Evolutionary conservation across 2,329 filamentous ascomycete genomes (phyloP).

Genomic region (Trichoderma atrobrunneum): DNA sequence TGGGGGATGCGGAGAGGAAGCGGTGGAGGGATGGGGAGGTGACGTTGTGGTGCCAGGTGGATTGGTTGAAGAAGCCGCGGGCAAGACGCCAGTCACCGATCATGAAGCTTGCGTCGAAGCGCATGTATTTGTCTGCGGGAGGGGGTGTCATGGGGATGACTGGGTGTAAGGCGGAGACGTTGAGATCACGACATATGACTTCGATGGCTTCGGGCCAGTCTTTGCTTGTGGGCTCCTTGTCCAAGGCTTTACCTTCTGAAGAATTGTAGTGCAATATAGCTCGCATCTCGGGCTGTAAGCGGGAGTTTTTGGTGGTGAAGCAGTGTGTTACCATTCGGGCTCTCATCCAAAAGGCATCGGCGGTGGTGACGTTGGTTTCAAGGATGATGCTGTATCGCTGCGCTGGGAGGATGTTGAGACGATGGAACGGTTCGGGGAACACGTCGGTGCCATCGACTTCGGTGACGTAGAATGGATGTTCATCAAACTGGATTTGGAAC

Average conservation of each 20-base stretch:
- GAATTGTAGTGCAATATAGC: slow-evolving; percentile 33
- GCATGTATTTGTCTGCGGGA: slow-evolving; percentile 40
- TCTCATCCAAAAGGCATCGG: slow-evolving; percentile 61
- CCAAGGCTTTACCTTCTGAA: fast-evolving
- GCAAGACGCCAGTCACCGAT: slow-evolving; percentile 53
- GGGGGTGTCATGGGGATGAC: slow-evolving; percentile 36
- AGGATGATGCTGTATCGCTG: slow-evolving; percentile 69
- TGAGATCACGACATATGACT: slow-evolving; percentile 52
- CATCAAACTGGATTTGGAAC: slow-evolving; percentile 69
- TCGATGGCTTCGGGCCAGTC: slow-evolving; percentile 50
- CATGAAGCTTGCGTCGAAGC: slow-evolving; percentile 53
- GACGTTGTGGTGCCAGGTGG: slow-evolving; percentile 44
- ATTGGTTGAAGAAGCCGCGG: slow-evolving; percentile 54
- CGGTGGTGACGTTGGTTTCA: slow-evolving; percentile 54
- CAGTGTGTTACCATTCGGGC: slow-evolving; percentile 46
- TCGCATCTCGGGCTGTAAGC: slow-evolving; percentile 31
- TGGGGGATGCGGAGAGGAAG: slow-evolving; percentile 29
- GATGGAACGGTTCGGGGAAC: slow-evolving; percentile 55
- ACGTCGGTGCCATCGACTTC: slow-evolving; percentile 70
- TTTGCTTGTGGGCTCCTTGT: slow-evolving; percentile 36
- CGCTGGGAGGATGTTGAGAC: slow-evolving; percentile 65
- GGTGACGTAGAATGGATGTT: slow-evolving; percentile 61
- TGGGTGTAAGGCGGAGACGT: slow-evolving; percentile 46
- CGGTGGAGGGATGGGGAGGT: slow-evolving; percentile 38
- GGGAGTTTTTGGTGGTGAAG: slow-evolving; percentile 34